phyloP scores from a whole-genome alignment of 768 basidiomycete species.

The Psilocybe azurescens region DNA sequence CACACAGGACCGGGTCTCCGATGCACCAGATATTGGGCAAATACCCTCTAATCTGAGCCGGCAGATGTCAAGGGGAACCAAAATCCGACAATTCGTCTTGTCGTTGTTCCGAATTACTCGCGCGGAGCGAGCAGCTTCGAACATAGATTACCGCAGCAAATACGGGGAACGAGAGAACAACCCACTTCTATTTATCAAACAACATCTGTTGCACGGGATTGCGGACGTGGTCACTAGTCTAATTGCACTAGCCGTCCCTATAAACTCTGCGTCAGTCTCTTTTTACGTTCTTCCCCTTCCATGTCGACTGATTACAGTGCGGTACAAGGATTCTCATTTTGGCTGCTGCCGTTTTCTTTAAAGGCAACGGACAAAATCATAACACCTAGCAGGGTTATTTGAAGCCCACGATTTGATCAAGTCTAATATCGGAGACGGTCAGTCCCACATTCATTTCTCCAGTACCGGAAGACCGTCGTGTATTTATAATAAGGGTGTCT shows the following conservation, averaged over 20 bases:
- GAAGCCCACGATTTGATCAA: conserved; percentile 71
- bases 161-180: conserved; percentile 58
- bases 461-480: neutral
- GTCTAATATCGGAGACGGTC: conserved; percentile 60
- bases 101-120: conserved; percentile 36
- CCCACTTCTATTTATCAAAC: conserved; percentile 46
- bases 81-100: conserved; percentile 17
- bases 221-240: conserved; percentile 64
- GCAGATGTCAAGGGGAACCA: conserved; percentile 15
- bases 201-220: conserved; percentile 61
- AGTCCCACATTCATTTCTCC: conserved; percentile 15
- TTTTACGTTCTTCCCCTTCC: neutral
- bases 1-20: conserved; percentile 39
- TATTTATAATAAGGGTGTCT: conserved; percentile 8
- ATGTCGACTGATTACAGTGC: conserved; percentile 2
- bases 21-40: conserved; percentile 17
- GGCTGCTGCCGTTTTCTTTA: conserved; percentile 73
- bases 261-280: conserved; percentile 66
- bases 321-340: conserved; percentile 67
- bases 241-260: conserved; percentile 72
- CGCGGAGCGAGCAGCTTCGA: conserved; percentile 35
- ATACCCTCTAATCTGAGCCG: conserved; percentile 14
- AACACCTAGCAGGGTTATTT: conserved; percentile 65
- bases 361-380: conserved; percentile 34
- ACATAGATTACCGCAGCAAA: conserved; percentile 36